A percentile compares a stretch with the other conserved stretches of the same genome.
Evolutionary conservation across 345 rosid genomes (phyloP).

Genomic region (Camelina neglecta): DNA sequence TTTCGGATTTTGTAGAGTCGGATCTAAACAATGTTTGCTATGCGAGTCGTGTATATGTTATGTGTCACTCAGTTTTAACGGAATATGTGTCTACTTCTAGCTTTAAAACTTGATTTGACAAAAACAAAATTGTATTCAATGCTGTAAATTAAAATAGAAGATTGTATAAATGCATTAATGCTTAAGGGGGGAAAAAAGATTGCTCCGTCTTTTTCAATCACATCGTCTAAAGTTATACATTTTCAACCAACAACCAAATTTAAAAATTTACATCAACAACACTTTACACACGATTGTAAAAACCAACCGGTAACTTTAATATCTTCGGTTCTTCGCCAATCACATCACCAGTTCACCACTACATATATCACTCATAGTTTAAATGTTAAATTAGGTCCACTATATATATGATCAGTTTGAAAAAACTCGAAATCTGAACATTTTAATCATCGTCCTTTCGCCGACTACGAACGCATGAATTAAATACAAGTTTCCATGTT

Average conservation of each 20-base stretch:
- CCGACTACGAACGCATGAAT: not conserved
- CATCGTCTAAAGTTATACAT: conserved; percentile 1
- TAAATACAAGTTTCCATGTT: conserved; percentile 30
- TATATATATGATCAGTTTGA: too few species aligned
- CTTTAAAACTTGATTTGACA: not conserved
- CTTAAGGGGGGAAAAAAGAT: not conserved
- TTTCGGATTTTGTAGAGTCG: too few species aligned
- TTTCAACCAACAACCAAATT: not conserved
- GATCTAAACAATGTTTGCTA: too few species aligned
- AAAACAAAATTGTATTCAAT: too few species aligned
- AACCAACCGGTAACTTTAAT: not conserved
- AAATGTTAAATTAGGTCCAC: too few species aligned
- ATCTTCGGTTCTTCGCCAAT: too few species aligned
- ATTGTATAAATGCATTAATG: not conserved
- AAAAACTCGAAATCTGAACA: not conserved
- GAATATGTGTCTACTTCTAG: not conserved
- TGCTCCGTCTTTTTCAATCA: conserved; percentile 14
- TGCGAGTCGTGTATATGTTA: not conserved
- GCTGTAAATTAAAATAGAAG: too few species aligned
- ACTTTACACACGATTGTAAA: not conserved
- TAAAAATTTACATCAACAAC: too few species aligned
- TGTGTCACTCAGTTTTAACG: not conserved
- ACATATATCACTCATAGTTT: too few species aligned
- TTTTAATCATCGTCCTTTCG: conserved; percentile 10
- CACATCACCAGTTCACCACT: too few species aligned